These are phyloP conservation scores for Fusarium sp. DNA, from an alignment of 2,329 filamentous ascomycete genomes.

Conservation along the genomic window DNA sequence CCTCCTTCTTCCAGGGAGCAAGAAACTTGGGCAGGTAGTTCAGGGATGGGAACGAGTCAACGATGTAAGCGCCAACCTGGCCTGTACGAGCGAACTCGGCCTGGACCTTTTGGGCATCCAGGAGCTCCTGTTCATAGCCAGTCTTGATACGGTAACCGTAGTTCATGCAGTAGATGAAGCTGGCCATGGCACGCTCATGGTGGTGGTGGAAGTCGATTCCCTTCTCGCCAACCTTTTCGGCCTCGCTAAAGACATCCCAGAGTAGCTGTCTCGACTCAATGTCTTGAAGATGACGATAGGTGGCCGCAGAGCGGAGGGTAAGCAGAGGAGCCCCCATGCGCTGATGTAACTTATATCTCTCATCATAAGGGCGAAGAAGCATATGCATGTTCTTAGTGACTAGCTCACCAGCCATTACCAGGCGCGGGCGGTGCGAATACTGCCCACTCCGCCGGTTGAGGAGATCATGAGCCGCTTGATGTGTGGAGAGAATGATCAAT, in stretches of 20 bases:
- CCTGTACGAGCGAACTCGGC: slow-evolving; percentile 45
- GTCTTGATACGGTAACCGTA: slow-evolving; percentile 56
- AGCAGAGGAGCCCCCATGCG: slow-evolving; percentile 57
- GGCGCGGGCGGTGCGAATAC: slow-evolving; percentile 46
- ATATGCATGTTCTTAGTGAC: slow-evolving; percentile 56
- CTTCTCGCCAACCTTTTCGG: slow-evolving; percentile 27
- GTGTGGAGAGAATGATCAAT: slow-evolving; percentile 41
- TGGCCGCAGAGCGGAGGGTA: slow-evolving; percentile 46
- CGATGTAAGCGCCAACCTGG: slow-evolving; percentile 55
- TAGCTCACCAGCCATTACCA: slow-evolving; percentile 53
- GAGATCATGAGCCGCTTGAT: slow-evolving; percentile 42
- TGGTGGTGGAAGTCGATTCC: slow-evolving; percentile 50
- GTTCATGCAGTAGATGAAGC: slow-evolving; percentile 55
- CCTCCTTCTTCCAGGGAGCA: slow-evolving; percentile 54
- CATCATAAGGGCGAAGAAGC: slow-evolving; percentile 60
- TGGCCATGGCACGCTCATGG: slow-evolving; percentile 56
- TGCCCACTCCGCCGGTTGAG: slow-evolving; percentile 32
- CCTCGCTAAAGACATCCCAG: slow-evolving; percentile 56
- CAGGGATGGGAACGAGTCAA: slow-evolving; percentile 60
- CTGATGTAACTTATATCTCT: slow-evolving; percentile 57
- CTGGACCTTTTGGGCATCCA: slow-evolving; percentile 45
- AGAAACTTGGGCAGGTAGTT: slow-evolving; percentile 57
- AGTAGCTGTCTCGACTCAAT: slow-evolving; percentile 63
- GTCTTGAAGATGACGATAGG: slow-evolving; percentile 61
- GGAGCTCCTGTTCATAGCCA: slow-evolving; percentile 45